These are phyloP conservation scores for Setomelanomma holmii DNA, from an alignment of 2,329 filamentous ascomycete species.

Conservation along the genomic window DNA sequence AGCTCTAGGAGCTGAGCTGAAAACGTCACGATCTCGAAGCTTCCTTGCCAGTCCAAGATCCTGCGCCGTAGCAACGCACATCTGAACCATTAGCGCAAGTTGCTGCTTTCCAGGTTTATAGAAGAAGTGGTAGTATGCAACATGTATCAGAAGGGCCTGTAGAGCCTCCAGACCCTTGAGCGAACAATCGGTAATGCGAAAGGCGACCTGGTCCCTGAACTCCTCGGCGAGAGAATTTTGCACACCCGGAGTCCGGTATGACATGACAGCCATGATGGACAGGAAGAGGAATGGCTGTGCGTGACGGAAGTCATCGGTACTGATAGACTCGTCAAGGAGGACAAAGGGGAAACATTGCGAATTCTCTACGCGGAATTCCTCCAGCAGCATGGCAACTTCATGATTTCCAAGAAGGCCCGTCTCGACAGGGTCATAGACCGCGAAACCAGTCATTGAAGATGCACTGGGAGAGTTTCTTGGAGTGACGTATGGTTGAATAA, in stretches of 20 bases:
- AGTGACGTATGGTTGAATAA: not conserved
- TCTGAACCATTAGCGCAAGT: slow-evolving; percentile 40
- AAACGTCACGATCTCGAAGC: not conserved
- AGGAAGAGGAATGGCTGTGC: slow-evolving; percentile 47
- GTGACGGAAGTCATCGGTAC: slow-evolving; percentile 17
- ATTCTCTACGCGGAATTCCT: slow-evolving; percentile 19
- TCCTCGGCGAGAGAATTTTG: slow-evolving; percentile 36
- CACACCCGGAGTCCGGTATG: slow-evolving; percentile 25
- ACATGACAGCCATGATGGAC: slow-evolving; percentile 36
- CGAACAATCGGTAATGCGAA: slow-evolving; percentile 37
- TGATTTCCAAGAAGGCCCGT: slow-evolving; percentile 14
- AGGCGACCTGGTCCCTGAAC: slow-evolving; percentile 34
- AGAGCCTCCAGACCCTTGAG: slow-evolving; percentile 49
- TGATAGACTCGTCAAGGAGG: slow-evolving; percentile 10
- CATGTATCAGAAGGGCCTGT: slow-evolving; percentile 47
- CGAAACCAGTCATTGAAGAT: not conserved
- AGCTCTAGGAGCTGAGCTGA: not conserved
- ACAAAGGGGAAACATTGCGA: slow-evolving; percentile 32
- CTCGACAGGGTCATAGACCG: slow-evolving; percentile 22
- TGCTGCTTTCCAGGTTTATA: slow-evolving; percentile 40
- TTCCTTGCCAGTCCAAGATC: slow-evolving; percentile 37
- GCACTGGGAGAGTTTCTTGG: not conserved
- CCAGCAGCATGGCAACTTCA: slow-evolving; percentile 11
- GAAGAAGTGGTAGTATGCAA: slow-evolving; percentile 48
- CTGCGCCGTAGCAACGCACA: slow-evolving; percentile 47